phyloP scores from a whole-genome alignment of 2,329 filamentous ascomycete species.

The Fusarium domesticum region DNA sequence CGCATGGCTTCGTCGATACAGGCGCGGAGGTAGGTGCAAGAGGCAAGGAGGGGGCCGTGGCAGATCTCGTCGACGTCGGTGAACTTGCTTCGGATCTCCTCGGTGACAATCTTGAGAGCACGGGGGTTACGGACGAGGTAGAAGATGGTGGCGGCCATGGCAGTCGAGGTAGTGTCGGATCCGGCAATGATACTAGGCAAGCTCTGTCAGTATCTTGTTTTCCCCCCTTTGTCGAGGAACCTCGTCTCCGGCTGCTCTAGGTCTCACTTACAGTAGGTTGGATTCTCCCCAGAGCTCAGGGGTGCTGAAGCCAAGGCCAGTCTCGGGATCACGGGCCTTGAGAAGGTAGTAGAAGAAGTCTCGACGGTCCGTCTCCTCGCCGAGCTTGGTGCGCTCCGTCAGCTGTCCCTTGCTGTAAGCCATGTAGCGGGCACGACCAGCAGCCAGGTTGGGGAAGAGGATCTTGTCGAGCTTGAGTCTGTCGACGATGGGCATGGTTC shows the following conservation, averaged over 20 bases:
- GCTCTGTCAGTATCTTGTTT: conserved; percentile 3
- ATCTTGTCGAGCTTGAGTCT: conserved; percentile 64
- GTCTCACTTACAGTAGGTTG: conserved; percentile 58
- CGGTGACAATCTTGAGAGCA: conserved; percentile 45
- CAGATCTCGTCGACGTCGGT: conserved; percentile 52
- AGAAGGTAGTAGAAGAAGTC: conserved; percentile 77
- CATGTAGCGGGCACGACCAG: conserved; percentile 67
- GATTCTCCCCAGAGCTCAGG: conserved; percentile 69
- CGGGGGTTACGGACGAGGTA: conserved; percentile 55
- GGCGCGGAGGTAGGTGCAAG: conserved; percentile 58
- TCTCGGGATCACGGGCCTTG: conserved; percentile 68
- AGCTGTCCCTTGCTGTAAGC: conserved; percentile 66
- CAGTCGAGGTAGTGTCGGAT: conserved; percentile 69
- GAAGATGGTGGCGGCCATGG: conserved; percentile 61
- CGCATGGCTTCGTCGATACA: conserved; percentile 66
- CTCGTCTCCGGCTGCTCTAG: too few relatives aligned
- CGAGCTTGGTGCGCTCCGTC: conserved; percentile 62
- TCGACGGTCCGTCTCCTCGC: conserved; percentile 63
- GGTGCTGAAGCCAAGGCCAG: conserved; percentile 62
- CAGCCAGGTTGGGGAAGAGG: conserved; percentile 64
- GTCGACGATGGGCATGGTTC: conserved; percentile 67
- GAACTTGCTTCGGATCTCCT: conserved; percentile 54
- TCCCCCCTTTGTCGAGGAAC: not conserved
- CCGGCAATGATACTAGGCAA: conserved; percentile 63
- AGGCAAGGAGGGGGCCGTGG: conserved; percentile 47